Base-by-base conservation (phyloP, 345 rosid species). In the Linum usitatissimum region DNA sequence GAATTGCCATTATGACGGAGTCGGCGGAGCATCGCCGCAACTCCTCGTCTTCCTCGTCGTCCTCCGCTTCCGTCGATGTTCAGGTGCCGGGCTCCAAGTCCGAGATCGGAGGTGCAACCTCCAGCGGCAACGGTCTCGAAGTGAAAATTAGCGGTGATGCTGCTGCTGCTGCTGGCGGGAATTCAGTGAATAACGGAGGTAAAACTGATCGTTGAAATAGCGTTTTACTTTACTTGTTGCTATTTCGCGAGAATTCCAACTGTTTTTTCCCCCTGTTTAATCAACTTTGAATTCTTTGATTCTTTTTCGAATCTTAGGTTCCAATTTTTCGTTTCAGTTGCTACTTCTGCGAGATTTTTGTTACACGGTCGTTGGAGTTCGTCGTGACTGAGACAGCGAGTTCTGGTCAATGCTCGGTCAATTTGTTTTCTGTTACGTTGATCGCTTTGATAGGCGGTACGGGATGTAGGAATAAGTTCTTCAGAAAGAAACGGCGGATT, bases 1-100 rank as follows among this genome's bases (percentile, higher is more conserved):
- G 65, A 55, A 56, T 42, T 65, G 63, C 71, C 42, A 30, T 30
- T 13, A 85, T 80, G 87, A 79, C 72, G 64, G 84, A 79, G 48
- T 70, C 84, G 28, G 75, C 71, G 71, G 84, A 61, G 64, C 73
- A 73, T 53, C 78, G 69, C 15, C 69, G 62, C 60, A 77, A 36
- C 28, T 75, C 65, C 9, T 63, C 71, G 6, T 51, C 66, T 18
- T 53, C 70, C 53, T 61, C 84, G 0, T 73, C 76, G 30, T 69
- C 59, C 10, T 77, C 81, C 12, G 78, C 67, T 53, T 77, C 81
- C 36, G 73, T 56, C 19, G 78, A 78, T 64, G 69, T 56, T 62
- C 67, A 83, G 20, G 81, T 67, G 28, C 74, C 53, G 18, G 40
- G 59, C 12, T 18, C 72, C 64, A 81, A 77, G 66, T 38, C 30